Percentiles rank a stretch among this genome's conserved stretches.
These are phyloP conservation scores for Sechiopsis laciniata DNA, from an alignment of 306 rosid genomes.

Conservation along the genomic window DNA sequence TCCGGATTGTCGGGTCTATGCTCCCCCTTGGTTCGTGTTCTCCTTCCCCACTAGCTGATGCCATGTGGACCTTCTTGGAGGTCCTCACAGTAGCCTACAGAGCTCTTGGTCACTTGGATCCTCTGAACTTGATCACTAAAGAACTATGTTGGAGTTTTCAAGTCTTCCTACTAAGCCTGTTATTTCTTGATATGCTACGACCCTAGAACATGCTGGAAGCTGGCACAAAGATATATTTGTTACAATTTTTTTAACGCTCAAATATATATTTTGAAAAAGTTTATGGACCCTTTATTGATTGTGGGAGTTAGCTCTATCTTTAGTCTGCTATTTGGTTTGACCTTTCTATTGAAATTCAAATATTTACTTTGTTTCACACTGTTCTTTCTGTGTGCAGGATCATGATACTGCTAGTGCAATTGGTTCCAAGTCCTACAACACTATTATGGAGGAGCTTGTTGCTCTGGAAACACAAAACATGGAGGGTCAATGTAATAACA, in stretches of 20 bases:
- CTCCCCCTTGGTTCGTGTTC: no score
- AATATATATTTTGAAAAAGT: not conserved
- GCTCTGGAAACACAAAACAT: conserved; percentile 68
- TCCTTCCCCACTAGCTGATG: no score
- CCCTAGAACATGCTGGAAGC: conserved; percentile 12
- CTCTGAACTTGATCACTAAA: not conserved
- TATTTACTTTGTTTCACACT: conserved; percentile 24
- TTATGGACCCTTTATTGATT: not conserved
- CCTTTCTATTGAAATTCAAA: not conserved
- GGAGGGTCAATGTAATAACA: conserved; percentile 37
- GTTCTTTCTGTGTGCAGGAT: conserved; percentile 48
- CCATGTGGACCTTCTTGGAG: no score
- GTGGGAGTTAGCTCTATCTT: not conserved
- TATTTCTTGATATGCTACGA: conserved; percentile 10
- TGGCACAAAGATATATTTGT: not conserved
- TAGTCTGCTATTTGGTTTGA: not conserved
- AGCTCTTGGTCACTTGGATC: not conserved
- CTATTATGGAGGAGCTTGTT: conserved; percentile 90
- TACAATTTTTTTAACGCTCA: not conserved
- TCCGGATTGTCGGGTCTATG: no score
- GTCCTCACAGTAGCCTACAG: not conserved
- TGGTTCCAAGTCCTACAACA: conserved; percentile 80
- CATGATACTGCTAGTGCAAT: conserved; percentile 60
- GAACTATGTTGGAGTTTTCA: not conserved
- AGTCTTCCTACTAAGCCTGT: not conserved